These are phyloP conservation scores for Quercus mongolica DNA, from an alignment of 306 rosid genomes.

Conservation along the genomic window DNA sequence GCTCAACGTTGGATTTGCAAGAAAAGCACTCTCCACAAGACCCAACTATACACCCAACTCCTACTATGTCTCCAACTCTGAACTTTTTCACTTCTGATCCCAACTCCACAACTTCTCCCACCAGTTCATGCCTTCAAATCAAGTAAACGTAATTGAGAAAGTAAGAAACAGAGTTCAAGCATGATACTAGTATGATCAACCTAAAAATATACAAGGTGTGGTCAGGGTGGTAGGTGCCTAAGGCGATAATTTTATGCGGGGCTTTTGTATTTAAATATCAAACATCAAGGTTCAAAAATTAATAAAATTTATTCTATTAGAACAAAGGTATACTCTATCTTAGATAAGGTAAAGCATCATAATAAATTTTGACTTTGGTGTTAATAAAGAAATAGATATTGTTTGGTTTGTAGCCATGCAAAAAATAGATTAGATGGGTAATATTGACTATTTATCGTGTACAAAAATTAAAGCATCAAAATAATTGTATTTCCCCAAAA, in stretches of 20 bases:
- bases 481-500: too few relatives aligned
- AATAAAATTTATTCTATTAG: too few relatives aligned
- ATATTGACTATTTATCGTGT: too few relatives aligned
- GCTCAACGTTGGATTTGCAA: constrained; percentile 29
- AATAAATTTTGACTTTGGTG: too few relatives aligned
- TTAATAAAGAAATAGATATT: not conserved
- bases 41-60: constrained; percentile 31
- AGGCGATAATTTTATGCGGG: too few relatives aligned
- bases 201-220: not conserved
- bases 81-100: constrained; percentile 28
- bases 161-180: not conserved
- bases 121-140: constrained; percentile 33
- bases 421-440: too few relatives aligned
- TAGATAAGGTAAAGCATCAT: too few relatives aligned
- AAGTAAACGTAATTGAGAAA: not conserved
- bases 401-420: too few relatives aligned
- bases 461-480: too few relatives aligned
- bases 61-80: constrained; percentile 28
- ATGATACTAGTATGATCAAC: not conserved
- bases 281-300: too few relatives aligned
- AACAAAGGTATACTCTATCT: too few relatives aligned
- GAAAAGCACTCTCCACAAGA: constrained; percentile 28
- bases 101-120: constrained; percentile 35
- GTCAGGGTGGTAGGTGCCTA: not conserved
- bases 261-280: too few relatives aligned